phyloP scores from a whole-genome alignment of 306 rosid genomes.

The Morella rubra region DNA sequence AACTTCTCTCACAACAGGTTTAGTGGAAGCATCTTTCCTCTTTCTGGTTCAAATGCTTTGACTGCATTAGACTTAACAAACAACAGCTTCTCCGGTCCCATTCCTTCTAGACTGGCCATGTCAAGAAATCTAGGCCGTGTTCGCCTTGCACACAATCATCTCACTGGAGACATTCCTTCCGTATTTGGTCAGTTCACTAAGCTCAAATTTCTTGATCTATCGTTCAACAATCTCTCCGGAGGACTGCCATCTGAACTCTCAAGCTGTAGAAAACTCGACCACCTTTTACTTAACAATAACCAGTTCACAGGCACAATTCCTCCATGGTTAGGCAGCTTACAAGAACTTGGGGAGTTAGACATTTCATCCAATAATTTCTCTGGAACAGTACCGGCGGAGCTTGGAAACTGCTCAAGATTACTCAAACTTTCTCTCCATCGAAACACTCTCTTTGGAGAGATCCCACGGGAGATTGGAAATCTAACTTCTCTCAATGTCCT shows the following conservation, averaged over 20 bases:
- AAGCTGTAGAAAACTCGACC: constrained; percentile 58
- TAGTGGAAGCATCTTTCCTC: constrained; percentile 71
- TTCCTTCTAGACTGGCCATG: constrained; percentile 60
- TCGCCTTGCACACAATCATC: constrained; percentile 72
- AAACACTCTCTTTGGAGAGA: constrained; percentile 72
- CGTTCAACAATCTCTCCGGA: constrained; percentile 71
- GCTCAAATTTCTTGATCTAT: constrained; percentile 81
- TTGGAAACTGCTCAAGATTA: constrained; percentile 71
- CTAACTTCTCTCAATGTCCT: constrained; percentile 81
- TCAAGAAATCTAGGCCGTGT: constrained; percentile 70
- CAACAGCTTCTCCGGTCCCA: constrained; percentile 86
- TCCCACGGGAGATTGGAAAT: constrained; percentile 81
- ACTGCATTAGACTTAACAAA: constrained; percentile 81
- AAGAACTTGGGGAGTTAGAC: constrained; percentile 82
- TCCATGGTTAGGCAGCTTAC: constrained; percentile 63
- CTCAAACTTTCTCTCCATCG: constrained; percentile 74
- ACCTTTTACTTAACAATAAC: constrained; percentile 67
- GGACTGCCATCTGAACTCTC: constrained; percentile 56
- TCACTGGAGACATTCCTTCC: constrained; percentile 60
- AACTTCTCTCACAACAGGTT: constrained; percentile 82
- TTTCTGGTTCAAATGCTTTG: constrained; percentile 61
- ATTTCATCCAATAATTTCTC: constrained; percentile 68
- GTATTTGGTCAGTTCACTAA: constrained; percentile 56
- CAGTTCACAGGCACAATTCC: constrained; percentile 55
- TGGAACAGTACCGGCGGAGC: constrained; percentile 66